Evolutionary conservation across 2,329 filamentous ascomycete species (phyloP), one percentile per base, ranked within the genome.

Genomic region (Dendrostoma leiphaemia): DNA sequence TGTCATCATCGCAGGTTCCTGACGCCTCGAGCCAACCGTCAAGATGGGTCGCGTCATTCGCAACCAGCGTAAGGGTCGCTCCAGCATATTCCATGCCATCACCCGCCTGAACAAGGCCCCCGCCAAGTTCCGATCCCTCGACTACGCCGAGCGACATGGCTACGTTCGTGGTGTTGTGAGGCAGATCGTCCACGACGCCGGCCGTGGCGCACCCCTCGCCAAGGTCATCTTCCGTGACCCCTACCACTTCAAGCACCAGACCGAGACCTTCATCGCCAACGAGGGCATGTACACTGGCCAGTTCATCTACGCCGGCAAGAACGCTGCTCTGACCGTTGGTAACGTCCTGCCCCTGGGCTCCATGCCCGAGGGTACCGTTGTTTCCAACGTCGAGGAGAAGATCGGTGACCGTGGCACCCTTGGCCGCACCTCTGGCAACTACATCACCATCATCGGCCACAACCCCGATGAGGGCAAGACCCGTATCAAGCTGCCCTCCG

Each of bases 231-330:
- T 99, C 90, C 92, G 94, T 71, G 90, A 96, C 80, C 91, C 94
- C 70, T 99, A 99, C 89, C 86, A 87, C 79, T 97, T 90, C 89
- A 96, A 96, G 88, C 88, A 92, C 75, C 82, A 91, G 76, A 93
- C 89, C 77, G 92, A 99, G 88, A 99, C 94, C 68, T 97, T 99
- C 88, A 99, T 99, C 74, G 94, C 94, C 80, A 99, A 97, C 82
- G 94, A 97, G 85, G 94, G 94, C 83, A 97, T 97, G 92, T 99
- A 97, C 90, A 97, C 94, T 66, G 94, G 94, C 76, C 94, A 99
- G 81, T 99, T 99, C 86, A 91, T 99, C 88, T 99, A 99, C 81
- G 94, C 93, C 74, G 94, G 94, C 76, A 99, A 99, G 91, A 94
- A 96, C 82, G 94, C 94, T 71, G 83, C 88, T 65, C 86, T 99